Evolutionary conservation across 805 yeast genomes (phyloP), one percentile per base, ranked within the genome.

Genomic region (Vanderwaltozyma yarrowii): DNA sequence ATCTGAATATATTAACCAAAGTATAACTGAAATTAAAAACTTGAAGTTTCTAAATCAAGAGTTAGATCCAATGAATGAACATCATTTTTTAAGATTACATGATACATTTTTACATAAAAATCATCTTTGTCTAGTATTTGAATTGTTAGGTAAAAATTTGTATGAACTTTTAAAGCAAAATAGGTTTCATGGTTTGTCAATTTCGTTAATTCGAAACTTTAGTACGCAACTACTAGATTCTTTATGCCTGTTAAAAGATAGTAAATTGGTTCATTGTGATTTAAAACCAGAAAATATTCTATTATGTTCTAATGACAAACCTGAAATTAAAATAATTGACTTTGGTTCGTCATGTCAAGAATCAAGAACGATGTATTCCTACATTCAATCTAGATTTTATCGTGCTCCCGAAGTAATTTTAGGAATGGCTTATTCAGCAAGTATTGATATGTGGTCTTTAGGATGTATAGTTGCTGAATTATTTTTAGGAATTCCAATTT

Each of bases 391-490:
- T 3, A 67, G 97, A 42, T 88, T 88, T 53, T 89, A 89, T 62
- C 70, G 98, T 44, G 83, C 95, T 2, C 98, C 98, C 0, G 98
- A 89, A 58, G 95, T 89, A n/a, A 74, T 92, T 3, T 62, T 89
- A 17, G 97, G 98, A 0, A 66, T 89, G 32, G 94, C 95, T 5
- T 89, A 92, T 54, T 82, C 95, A 0, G 75, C 94, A 10, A 77
- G 95, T 5, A 89, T 92, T 36, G 98, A 89, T 58, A 86, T 89
- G 77, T 92, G 98, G 98, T 88, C 97, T 0, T 65, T 88, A 30
- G 97, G 95, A 0, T 82, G 96, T 55, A 84, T 92, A 34, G 74
- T 86, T 28, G 94, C 92, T 2, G 98, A 92, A 58, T 64, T 89
- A 33, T 88, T 81, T 48, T 61, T 89, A 36, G 98, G 98, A 0